A percentile compares a stretch with the other conserved stretches of the same genome.
Conservation (phyloP, 495 filamentous ascomycete species). For the Bathelium albidoporum region DNA sequence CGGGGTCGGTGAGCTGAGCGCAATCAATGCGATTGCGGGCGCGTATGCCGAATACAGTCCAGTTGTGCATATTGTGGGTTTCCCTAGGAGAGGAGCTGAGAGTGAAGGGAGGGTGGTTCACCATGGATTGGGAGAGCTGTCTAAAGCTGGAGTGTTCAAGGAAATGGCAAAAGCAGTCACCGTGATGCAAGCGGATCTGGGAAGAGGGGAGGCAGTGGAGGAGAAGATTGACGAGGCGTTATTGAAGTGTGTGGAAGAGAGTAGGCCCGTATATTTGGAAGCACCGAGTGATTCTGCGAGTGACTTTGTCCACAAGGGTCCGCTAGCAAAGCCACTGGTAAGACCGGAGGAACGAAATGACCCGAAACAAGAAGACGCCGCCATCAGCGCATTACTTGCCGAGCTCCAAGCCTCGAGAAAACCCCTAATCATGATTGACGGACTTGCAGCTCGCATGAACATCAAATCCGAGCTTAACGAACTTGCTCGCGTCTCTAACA, state of each 20-base stretch:
- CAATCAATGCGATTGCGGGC: constrained; percentile 59
- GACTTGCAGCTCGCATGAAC: constrained; percentile 5
- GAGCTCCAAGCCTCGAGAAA: constrained; percentile 13
- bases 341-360: background rate
- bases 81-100: constrained; percentile 50
- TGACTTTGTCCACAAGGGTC: background rate
- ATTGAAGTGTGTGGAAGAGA: constrained; percentile 31
- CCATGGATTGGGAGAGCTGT: constrained; percentile 90
- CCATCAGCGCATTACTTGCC: constrained; percentile 1
- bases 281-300: constrained; percentile 36
- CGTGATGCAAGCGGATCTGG: constrained; percentile 30
- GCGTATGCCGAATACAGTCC: constrained; percentile 65
- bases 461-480: constrained; percentile 17
- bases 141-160: background rate
- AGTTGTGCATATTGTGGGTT: constrained; percentile 74
- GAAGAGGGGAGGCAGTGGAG: constrained; percentile 21
- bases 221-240: constrained; percentile 34
- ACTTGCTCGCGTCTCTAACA: constrained; percentile 9
- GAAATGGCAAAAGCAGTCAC: constrained; percentile 34
- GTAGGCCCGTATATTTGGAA: constrained; percentile 37
- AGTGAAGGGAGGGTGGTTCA: constrained; percentile 63
- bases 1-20: constrained; percentile 59
- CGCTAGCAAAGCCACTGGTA: constrained; percentile 2
- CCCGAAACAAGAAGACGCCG: background rate
- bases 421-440: constrained; percentile 17